Evolutionary conservation across 1,284 basidiomycete species (phyloP).

Genomic region (Boletus smithii): DNA sequence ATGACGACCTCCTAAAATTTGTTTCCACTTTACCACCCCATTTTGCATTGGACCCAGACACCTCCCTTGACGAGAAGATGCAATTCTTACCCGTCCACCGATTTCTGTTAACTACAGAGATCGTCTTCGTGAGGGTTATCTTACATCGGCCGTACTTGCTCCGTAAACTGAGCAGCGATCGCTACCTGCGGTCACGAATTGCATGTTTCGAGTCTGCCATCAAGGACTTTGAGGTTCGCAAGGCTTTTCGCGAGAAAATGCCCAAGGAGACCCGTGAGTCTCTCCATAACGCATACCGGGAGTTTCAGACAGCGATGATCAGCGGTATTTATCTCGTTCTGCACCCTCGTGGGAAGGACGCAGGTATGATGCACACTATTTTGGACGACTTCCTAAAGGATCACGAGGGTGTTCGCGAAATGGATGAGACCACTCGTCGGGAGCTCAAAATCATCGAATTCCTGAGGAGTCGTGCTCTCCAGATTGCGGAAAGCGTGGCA

Average conservation of each 20-base stretch:
- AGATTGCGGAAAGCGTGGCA: constrained; percentile 40
- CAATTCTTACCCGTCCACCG: constrained; percentile 71
- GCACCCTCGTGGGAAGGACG: constrained; percentile 67
- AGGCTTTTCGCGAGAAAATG: constrained; percentile 58
- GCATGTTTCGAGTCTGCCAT: constrained; percentile 80
- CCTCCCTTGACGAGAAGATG: constrained; percentile 64
- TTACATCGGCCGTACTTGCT: constrained; percentile 77
- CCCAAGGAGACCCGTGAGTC: constrained; percentile 62
- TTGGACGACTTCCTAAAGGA: constrained; percentile 74
- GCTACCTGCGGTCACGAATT: constrained; percentile 68
- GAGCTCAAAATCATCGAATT: constrained; percentile 82
- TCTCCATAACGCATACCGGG: constrained; percentile 75
- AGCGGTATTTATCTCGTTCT: constrained; percentile 80
- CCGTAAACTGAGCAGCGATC: constrained; percentile 67
- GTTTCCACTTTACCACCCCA: constrained; percentile 74
- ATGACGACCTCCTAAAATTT: constrained; percentile 83
- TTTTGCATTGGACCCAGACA: constrained; percentile 75
- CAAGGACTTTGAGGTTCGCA: constrained; percentile 70
- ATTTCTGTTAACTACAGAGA: constrained; percentile 76
- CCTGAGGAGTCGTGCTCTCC: constrained; percentile 61
- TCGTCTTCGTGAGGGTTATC: constrained; percentile 76
- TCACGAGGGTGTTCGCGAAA: constrained; percentile 62
- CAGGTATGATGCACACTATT: constrained; percentile 69
- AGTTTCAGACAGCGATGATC: constrained; percentile 84
- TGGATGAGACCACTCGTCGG: constrained; percentile 76